Conservation (phyloP, 371 early-diverging fungal species). For the Lichtheimia ornata region DNA sequence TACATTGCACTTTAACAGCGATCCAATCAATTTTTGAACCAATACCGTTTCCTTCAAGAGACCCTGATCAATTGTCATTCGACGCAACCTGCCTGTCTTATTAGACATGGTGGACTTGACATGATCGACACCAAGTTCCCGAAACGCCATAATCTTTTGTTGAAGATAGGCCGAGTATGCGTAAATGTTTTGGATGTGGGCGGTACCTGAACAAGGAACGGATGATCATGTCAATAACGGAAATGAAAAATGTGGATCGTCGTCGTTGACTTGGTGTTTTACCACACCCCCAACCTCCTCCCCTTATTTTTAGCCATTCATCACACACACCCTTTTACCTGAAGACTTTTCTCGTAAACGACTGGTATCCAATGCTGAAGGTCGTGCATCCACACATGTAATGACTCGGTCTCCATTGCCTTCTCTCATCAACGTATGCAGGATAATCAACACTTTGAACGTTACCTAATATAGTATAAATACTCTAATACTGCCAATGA, state of each 20-base stretch:
- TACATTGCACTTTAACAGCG: conserved; percentile 79
- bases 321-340: no score
- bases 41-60: conserved; percentile 74
- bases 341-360: conserved; percentile 65
- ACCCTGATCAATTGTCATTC: conserved; percentile 61
- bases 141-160: conserved; percentile 76
- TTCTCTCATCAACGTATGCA: conserved; percentile 85
- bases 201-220: conserved; percentile 17
- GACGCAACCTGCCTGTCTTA: conserved; percentile 53
- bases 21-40: conserved; percentile 79
- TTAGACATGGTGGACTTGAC: conserved; percentile 32
- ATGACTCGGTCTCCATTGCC: conserved; percentile 74
- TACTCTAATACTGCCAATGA: neutral
- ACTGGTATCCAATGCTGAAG: conserved; percentile 60
- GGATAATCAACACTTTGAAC: conserved; percentile 82
- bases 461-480: conserved; percentile 58
- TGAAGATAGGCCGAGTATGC: conserved; percentile 82
- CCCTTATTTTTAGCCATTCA: neutral
- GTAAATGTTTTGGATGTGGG: conserved; percentile 77
- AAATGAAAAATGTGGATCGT: conserved; percentile 1
- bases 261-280: conserved; percentile 1
- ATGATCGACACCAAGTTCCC: conserved; percentile 78
- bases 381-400: conserved; percentile 65
- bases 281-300: neutral
- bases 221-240: neutral